A percentile compares a stretch with the other conserved stretches of the same genome.
Conservation (phyloP, 1,284 basidiomycete genomes). For the Microbotryum saponariae region DNA sequence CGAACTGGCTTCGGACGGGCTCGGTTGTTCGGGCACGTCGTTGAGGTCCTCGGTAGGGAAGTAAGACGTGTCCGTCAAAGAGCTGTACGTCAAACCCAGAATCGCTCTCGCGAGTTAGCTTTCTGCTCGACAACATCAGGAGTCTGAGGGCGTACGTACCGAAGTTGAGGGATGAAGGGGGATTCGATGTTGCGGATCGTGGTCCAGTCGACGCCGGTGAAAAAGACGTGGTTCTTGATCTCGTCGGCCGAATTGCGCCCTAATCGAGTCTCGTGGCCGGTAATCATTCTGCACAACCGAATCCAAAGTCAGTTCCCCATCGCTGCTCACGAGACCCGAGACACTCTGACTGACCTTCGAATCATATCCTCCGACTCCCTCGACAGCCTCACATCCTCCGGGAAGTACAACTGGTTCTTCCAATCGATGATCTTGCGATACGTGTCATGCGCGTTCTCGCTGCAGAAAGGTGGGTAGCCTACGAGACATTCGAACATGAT, state of each 20-base stretch:
- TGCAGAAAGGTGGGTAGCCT: conserved; percentile 44
- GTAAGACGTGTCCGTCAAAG: conserved; percentile 89
- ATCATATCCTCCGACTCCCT: conserved; percentile 89
- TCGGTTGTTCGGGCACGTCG: conserved; percentile 57
- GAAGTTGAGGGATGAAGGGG: conserved; percentile 87
- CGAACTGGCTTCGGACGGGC: conserved; percentile 53
- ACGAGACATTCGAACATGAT: conserved; percentile 99
- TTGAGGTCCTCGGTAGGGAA: conserved; percentile 95
- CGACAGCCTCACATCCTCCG: conserved; percentile 90
- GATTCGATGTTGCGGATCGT: conserved; percentile 86
- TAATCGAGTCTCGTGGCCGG: conserved; percentile 69
- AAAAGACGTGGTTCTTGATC: conserved; percentile 91
- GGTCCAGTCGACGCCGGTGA: conserved; percentile 92
- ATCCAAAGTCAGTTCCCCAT: background rate
- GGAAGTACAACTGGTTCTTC: conserved; percentile 83
- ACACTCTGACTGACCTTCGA: conserved; percentile 49
- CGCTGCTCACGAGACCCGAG: background rate
- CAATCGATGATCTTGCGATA: conserved; percentile 98
- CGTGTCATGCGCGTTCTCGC: conserved; percentile 89
- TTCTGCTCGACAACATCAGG: too few relatives aligned
- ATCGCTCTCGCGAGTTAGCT: conserved; percentile 7
- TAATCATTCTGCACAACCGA: conserved; percentile 55
- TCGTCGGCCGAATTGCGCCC: conserved; percentile 59
- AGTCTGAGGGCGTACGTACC: conserved; percentile 30
- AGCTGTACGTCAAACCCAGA: conserved; percentile 42